phyloP scores from a whole-genome alignment of 164 flowering plant species.

The Magnolia kwangsiensis region DNA sequence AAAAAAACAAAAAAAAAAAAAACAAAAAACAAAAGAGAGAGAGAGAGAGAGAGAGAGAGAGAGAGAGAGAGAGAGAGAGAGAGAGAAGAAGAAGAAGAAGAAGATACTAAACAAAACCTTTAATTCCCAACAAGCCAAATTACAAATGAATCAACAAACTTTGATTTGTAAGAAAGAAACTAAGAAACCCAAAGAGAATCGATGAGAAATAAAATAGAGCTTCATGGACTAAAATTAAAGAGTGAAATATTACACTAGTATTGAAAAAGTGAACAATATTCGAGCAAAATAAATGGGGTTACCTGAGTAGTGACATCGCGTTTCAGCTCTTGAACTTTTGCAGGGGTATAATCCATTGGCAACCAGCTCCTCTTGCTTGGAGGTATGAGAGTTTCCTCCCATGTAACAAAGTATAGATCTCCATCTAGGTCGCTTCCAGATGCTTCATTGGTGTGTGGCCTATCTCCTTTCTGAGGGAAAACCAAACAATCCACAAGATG shows the following conservation, averaged over 20 bases:
- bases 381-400: conserved; percentile 83
- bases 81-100: too few relatives aligned
- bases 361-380: conserved; percentile 70
- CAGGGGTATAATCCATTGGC: conserved; percentile 81
- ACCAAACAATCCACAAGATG: conserved; percentile 88
- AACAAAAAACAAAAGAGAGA: too few relatives aligned
- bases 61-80: too few relatives aligned
- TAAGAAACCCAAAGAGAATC: background rate
- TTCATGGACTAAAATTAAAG: background rate
- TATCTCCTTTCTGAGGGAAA: conserved; percentile 89
- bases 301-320: conserved; percentile 50
- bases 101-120: background rate
- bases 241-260: background rate
- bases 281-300: conserved; percentile 4
- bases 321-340: conserved; percentile 33
- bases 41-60: too few relatives aligned
- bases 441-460: conserved; percentile 93
- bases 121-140: background rate
- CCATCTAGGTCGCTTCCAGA: conserved; percentile 99
- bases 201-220: background rate
- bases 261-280: background rate
- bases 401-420: conserved; percentile 84
- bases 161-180: background rate
- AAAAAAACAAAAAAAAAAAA: too few relatives aligned
- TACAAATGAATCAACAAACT: background rate